Evolutionary conservation across 2,329 filamentous ascomycete species (phyloP), one percentile per base, ranked within the genome.

Genomic region (Talaromyces sp.): DNA sequence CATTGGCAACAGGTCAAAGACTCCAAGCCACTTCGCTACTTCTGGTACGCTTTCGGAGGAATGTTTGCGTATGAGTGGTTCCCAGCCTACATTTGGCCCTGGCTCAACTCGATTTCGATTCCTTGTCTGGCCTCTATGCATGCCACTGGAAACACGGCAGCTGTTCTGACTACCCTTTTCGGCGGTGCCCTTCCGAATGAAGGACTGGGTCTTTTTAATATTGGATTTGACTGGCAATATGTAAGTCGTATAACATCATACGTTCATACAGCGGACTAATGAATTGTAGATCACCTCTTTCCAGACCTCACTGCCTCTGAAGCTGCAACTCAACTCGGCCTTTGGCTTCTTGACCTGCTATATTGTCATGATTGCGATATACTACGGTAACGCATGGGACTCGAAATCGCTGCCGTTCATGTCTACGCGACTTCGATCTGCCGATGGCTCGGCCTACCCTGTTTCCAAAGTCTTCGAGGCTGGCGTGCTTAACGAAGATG

Each of bases 161-260:
- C 71, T 0, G 67, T 78, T 0, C 75, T 86, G 10, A 84, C 81
- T 0, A 82, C 78, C 25, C 56, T 85, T 0, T 86, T 86, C 63
- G 84, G 84, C 7, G 84, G 84, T 0, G 76, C 83, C 2, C 72
- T 78, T 5, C 84, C 82, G 65, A 86, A 86, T 56, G 82, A 86
- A 67, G 84, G 84, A 1, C 69, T 86, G 1, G 84, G 84, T 0
- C 71, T 85, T 0, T 82, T 86, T 29, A 79, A 65, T 25, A 43
- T 86, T 0, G 83, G 81, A 0, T 79, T 86, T n/a, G 84, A 86
- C 67, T 86, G 84, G 83, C 84, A 78, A 80, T 84, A 73, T 63
- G 68, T 68, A 67, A 65, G 71, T 5, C 8, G 4, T 15, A 27
- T 11, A 1, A 2, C 5, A 13, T 36, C 2, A 19, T n/a, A 22